A percentile compares a stretch with the other conserved stretches of the same genome.
phyloP scores from a whole-genome alignment of 768 basidiomycete species.

The Phanerodontia chrysosporium region DNA sequence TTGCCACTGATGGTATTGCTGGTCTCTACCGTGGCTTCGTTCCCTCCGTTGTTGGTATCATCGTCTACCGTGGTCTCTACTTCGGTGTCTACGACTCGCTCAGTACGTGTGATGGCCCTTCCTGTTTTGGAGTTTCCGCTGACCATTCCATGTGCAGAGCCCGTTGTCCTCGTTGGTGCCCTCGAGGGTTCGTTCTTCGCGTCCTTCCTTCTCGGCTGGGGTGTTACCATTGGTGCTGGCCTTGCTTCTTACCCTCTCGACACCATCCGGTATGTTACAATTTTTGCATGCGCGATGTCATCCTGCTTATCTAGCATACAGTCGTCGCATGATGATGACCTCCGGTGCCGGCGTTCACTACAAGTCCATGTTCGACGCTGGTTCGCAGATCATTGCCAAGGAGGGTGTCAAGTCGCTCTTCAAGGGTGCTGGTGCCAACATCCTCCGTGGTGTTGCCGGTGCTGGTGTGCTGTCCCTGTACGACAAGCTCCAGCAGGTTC shows the following conservation, averaged over 20 bases:
- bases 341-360: slow-evolving; percentile 94
- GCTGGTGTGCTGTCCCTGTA: slow-evolving; percentile 99
- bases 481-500: slow-evolving; percentile 93
- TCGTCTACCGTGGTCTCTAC: slow-evolving; percentile 99
- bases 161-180: slow-evolving; percentile 93
- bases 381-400: slow-evolving; percentile 89
- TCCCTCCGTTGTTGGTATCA: slow-evolving; percentile 98
- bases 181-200: slow-evolving; percentile 96
- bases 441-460: slow-evolving; percentile 98
- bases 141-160: slow-evolving; percentile 52
- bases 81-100: slow-evolving; percentile 96
- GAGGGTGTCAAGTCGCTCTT: slow-evolving; percentile 95
- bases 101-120: slow-evolving; percentile 47
- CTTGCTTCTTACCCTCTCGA: slow-evolving; percentile 96
- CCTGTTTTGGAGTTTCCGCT: slow-evolving; percentile 12
- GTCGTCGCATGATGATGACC: slow-evolving; percentile 99
- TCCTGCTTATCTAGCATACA: slow-evolving; percentile 29
- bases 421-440: slow-evolving; percentile 95
- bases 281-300: not conserved
- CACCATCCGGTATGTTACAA: slow-evolving; percentile 66
- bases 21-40: slow-evolving; percentile 99
- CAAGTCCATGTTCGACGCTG: slow-evolving; percentile 99
- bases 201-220: slow-evolving; percentile 97
- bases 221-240: slow-evolving; percentile 99
- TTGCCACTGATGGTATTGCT: slow-evolving; percentile 94